Evolutionary conservation across 495 filamentous ascomycete genomes (phyloP), one percentile per base, ranked within the genome.

Genomic region (Penicillium paxilli): DNA sequence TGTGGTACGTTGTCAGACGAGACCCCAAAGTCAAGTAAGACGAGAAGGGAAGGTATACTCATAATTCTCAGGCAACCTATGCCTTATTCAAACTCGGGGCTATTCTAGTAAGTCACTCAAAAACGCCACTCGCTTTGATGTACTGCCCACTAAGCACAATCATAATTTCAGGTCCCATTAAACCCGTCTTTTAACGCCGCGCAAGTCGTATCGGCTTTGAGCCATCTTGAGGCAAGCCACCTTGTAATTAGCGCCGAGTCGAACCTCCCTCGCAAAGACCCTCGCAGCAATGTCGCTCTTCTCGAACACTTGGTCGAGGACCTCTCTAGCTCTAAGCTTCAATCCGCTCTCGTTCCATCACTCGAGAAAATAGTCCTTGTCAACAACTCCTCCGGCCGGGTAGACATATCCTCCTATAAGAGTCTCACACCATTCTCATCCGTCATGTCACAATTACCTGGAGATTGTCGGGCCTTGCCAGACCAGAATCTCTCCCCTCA

Each of bases 11-110:
- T 66, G 81, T 85, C 78, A 49, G 77, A 56, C 30, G 17, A 5
- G 8, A 1, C 20, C 2, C 8, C n/a, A 42, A 5, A 20, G 7
- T 17, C 12, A n/a, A 53, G 40, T 30, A n/a, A 55, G 20, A 6
- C 49, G 14, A 53, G 44, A 25, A 44, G 10, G n/a, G n/a, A n/a
- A n/a, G n/a, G n/a, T n/a, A n/a, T n/a, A n/a, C 32, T 55, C 19
- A 56, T 46, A 5, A 23, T 42, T 40, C 10, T 3, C 50, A 86
- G 67, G 70, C 83, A 14, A 95, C 88, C 20, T 97, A 98, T 72
- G 91, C 91, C 5, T 57, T 96, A 19, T 96, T 94, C 70, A 97
- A 98, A 68, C 80, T 97, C 2, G 94, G 94, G 14, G 94, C 90
- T 38, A 86, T 97, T 44, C 75, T 97, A 51, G 92, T 88, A 69